Percentiles rank a stretch among this genome's conserved stretches.
These are phyloP conservation scores for Beta corolliflora DNA, from an alignment of 179 eudicot species.

Conservation along the genomic window DNA sequence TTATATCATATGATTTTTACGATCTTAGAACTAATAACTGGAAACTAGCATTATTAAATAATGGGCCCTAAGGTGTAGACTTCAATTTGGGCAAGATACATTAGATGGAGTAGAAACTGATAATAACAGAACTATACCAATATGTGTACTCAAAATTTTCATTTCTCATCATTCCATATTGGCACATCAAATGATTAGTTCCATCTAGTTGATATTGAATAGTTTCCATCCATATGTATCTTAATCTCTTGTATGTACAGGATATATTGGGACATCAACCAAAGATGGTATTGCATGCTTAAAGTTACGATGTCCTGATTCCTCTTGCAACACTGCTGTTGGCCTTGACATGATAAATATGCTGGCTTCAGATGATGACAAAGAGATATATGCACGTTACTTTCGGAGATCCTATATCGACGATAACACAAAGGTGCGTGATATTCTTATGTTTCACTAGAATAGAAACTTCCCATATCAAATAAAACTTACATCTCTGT, in stretches of 20 bases:
- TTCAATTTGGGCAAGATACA: too few relatives aligned
- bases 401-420: constrained; percentile 15
- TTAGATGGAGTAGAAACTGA: too few relatives aligned
- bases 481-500: not conserved
- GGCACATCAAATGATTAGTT: not conserved
- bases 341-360: constrained; percentile 15
- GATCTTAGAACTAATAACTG: too few relatives aligned
- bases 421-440: constrained; percentile 7
- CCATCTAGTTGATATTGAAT: not conserved
- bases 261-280: constrained; percentile 8
- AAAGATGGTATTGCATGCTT: not conserved
- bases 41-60: too few relatives aligned
- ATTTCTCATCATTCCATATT: not conserved
- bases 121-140: too few relatives aligned
- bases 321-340: constrained; percentile 16
- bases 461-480: not conserved
- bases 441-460: not conserved
- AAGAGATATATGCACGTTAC: not conserved
- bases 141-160: too few relatives aligned
- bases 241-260: constrained; percentile 17
- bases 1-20: too few relatives aligned
- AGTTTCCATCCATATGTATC: not conserved
- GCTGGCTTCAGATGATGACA: constrained; percentile 20
- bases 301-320: constrained; percentile 19
- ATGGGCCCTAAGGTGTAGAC: too few relatives aligned